A percentile compares a stretch with the other conserved stretches of the same genome.
Conservation (phyloP, 768 basidiomycete genomes). For the Fomitopsis serialis region DNA sequence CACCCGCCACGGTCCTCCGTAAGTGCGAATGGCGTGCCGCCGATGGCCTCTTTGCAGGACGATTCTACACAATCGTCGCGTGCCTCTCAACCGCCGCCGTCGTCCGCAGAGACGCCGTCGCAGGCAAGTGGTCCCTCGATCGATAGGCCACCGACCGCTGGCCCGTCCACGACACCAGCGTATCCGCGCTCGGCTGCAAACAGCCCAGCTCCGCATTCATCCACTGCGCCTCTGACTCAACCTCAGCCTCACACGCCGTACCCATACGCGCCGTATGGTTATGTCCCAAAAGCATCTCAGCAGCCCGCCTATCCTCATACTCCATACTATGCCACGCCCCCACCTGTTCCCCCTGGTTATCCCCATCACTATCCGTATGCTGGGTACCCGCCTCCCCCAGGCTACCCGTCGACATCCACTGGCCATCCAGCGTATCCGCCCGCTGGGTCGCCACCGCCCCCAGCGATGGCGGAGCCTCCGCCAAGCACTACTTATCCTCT, state of each 20-base stretch:
- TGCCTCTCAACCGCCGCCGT: neutral
- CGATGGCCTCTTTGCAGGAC: slow-evolving; percentile 19
- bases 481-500: slow-evolving; percentile 13
- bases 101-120: neutral
- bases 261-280: slow-evolving; percentile 53
- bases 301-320: slow-evolving; percentile 60
- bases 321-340: slow-evolving; percentile 55
- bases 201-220: slow-evolving; percentile 9
- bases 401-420: slow-evolving; percentile 22
- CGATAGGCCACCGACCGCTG: neutral
- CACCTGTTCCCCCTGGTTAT: slow-evolving; percentile 24
- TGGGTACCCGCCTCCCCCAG: slow-evolving; percentile 22
- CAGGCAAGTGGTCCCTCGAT: neutral
- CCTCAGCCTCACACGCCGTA: slow-evolving; percentile 26
- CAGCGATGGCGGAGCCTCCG: slow-evolving; percentile 8
- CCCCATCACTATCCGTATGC: slow-evolving; percentile 34
- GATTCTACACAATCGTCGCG: neutral
- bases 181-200: slow-evolving; percentile 1
- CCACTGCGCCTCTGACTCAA: neutral
- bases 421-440: slow-evolving; percentile 22
- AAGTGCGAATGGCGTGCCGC: slow-evolving; percentile 11
- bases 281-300: slow-evolving; percentile 25
- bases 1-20: slow-evolving; percentile 9
- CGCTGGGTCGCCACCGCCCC: slow-evolving; percentile 21
- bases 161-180: neutral